phyloP scores from a whole-genome alignment of 2,329 filamentous ascomycete genomes.

The Rosellinia necatrix region DNA sequence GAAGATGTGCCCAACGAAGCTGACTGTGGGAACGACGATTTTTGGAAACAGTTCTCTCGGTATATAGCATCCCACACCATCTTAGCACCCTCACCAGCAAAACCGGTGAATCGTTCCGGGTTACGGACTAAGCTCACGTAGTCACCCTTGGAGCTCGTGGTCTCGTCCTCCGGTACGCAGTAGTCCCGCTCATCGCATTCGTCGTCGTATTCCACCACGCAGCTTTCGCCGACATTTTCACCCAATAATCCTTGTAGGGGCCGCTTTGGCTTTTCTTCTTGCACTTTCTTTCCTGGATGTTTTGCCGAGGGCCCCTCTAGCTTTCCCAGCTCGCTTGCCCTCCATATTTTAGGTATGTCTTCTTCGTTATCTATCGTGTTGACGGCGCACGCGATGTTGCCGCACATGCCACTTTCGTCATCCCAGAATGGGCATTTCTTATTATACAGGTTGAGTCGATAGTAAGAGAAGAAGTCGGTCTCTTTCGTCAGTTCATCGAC shows the following conservation, averaged over 20 bases:
- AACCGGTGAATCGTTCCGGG: conserved; percentile 94
- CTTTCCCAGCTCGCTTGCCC: conserved; percentile 88
- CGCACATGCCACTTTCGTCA: conserved; percentile 91
- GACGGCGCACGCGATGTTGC: conserved; percentile 94
- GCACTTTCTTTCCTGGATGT: conserved; percentile 78
- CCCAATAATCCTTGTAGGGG: conserved; percentile 84
- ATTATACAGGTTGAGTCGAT: conserved; percentile 91
- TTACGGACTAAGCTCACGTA: conserved; percentile 95
- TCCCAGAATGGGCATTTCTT: conserved; percentile 96
- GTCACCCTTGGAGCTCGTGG: conserved; percentile 83
- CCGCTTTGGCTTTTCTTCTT: conserved; percentile 69
- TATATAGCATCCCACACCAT: conserved; percentile 98
- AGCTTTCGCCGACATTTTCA: conserved; percentile 88
- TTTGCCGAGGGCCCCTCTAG: conserved; percentile 88
- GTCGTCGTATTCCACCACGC: conserved; percentile 95
- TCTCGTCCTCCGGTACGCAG: conserved; percentile 94
- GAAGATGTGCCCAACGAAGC: conserved; percentile 57
- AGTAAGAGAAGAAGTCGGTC: conserved; percentile 98
- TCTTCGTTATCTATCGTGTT: conserved; percentile 95
- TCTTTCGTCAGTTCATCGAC: conserved; percentile 80
- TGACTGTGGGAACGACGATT: conserved; percentile 65
- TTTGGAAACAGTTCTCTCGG: conserved; percentile 92
- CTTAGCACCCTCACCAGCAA: conserved; percentile 79
- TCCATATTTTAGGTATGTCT: conserved; percentile 90
- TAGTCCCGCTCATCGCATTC: conserved; percentile 97